Base-by-base conservation (phyloP, 2,329 filamentous ascomycete species). In the Venturia asperata region DNA sequence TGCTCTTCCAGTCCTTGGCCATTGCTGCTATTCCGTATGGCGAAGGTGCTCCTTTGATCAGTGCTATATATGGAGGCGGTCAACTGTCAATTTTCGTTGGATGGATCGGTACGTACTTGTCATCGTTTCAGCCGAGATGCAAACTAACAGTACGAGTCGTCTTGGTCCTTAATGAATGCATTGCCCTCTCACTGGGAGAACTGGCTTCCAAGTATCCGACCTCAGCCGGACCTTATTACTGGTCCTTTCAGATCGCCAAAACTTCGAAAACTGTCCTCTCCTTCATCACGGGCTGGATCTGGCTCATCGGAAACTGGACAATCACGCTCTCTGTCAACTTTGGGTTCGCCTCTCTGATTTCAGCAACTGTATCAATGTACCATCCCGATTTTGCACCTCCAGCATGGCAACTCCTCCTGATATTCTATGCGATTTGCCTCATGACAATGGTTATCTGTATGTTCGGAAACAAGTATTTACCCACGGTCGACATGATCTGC, bases 1-100 rank as follows among this genome's bases (percentile, higher is more conserved):
- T 90, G 37, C 78, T 90, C 64, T 55, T 37, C 68, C 80, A 78
- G 68, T 88, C 86, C 55, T 90, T 90, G 71, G 87, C 87, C 64
- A 90, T 91, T 73, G 90, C 90, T 86, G 87, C 87, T 11, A 86
- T 86, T 11, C 86, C 86, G 0, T 88, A 86, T 69, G 87, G 87
- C 45, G 63, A 64, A 43, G 63, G 63, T 21, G 63, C 43, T 42
- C 63, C 63, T 39, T 27, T 64, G 63, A 64, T 64, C 17, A 34
- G 24, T 30, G 63, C 63, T 1, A 64, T 64, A n/a, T 64, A 64
- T n/a, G 63, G 63, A 39, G 63, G 63, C 10, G 63, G 63, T 15
- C 63, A 47, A 17, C 34, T 64, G 11, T 64, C 63, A 24, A 64
- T 64, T 49, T 64, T 64, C 52, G 47, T 64, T 19, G 63, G 63